Conservation (phyloP, 2,329 filamentous ascomycete species). For the Trichoderma lentiforme region DNA sequence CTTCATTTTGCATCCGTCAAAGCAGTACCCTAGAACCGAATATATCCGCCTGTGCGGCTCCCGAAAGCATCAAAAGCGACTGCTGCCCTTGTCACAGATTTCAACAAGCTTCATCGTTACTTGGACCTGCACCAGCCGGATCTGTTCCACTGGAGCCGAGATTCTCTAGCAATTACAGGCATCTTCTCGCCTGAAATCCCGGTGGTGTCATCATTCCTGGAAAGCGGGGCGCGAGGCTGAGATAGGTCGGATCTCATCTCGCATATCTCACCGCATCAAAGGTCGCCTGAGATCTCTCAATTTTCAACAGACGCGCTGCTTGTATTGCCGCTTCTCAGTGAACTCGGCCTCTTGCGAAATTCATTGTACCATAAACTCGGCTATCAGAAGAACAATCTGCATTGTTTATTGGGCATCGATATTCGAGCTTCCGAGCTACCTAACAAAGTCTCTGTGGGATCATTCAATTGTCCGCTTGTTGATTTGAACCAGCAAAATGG, state of each 20-base stretch:
- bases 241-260: background rate
- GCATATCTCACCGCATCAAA: conserved; percentile 13
- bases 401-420: background rate
- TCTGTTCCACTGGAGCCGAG: background rate
- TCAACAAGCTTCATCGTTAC: background rate
- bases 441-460: background rate
- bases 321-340: background rate
- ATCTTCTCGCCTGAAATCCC: background rate
- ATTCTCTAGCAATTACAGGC: background rate
- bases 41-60: conserved; percentile 4
- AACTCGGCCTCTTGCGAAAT: background rate
- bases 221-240: conserved; percentile 14
- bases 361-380: background rate
- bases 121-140: background rate
- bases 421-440: background rate
- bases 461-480: background rate
- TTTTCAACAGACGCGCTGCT: background rate
- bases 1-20: conserved; percentile 8
- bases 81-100: background rate
- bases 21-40: conserved; percentile 11
- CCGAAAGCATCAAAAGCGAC: background rate
- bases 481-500: conserved; percentile 24
- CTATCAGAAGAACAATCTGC: too few relatives aligned
- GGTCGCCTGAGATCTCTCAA: background rate
- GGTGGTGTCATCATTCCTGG: background rate